Evolutionary conservation across 352 stramenopile species (phyloP).

Genomic region (Globisporangium apiculatum): DNA sequence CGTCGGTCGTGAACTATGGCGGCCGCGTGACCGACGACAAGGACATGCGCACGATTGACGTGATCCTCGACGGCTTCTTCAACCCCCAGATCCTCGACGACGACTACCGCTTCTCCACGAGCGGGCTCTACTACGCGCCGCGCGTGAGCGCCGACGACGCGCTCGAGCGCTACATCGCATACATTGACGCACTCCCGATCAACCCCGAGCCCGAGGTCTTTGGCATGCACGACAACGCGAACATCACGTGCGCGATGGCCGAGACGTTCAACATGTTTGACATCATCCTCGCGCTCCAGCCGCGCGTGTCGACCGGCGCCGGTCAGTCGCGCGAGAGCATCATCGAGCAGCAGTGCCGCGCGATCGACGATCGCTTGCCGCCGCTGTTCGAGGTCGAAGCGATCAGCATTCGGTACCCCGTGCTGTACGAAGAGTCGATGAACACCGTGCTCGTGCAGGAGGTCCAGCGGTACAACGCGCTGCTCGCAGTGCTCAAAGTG

Average conservation of each 20-base stretch:
- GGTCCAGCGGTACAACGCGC: slow-evolving; percentile 86
- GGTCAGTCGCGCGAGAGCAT: slow-evolving; percentile 84
- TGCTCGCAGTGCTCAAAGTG: slow-evolving; percentile 78
- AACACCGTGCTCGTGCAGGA: slow-evolving; percentile 92
- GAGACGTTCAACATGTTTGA: slow-evolving; percentile 88
- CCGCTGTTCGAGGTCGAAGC: slow-evolving; percentile 80
- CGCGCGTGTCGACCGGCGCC: slow-evolving; percentile 62
- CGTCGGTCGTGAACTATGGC: slow-evolving; percentile 90
- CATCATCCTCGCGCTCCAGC: slow-evolving; percentile 83
- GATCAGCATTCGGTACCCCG: slow-evolving; percentile 78
- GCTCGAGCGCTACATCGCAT: slow-evolving; percentile 74
- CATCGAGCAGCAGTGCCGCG: slow-evolving; percentile 75
- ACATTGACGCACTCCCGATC: slow-evolving; percentile 82
- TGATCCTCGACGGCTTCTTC: slow-evolving; percentile 82
- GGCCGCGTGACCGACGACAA: slow-evolving; percentile 91
- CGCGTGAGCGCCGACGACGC: slow-evolving; percentile 54
- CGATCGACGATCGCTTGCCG: slow-evolving; percentile 77
- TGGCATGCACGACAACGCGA: slow-evolving; percentile 93
- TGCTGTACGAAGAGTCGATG: slow-evolving; percentile 88
- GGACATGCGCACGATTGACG: slow-evolving; percentile 83
- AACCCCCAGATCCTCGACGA: slow-evolving; percentile 58
- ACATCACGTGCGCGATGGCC: slow-evolving; percentile 90
- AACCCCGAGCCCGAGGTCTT: slow-evolving; percentile 92
- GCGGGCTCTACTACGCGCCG: slow-evolving; percentile 66
- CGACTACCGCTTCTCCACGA: slow-evolving; percentile 60